phyloP scores from a whole-genome alignment of 495 filamentous ascomycete genomes.

The Aspergillus coremiiformis region DNA sequence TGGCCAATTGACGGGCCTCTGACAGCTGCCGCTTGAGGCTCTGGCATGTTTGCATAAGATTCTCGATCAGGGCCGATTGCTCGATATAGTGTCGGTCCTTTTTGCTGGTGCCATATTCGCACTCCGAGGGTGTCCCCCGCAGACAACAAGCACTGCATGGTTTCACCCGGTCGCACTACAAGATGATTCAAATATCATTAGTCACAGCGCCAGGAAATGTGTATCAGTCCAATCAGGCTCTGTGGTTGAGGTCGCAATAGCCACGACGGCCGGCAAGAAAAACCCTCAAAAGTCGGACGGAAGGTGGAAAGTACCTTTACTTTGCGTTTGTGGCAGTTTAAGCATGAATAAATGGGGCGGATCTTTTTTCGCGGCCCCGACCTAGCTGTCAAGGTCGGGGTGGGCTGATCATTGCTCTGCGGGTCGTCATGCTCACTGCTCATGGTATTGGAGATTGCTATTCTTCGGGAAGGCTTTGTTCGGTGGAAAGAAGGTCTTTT shows the following conservation, averaged over 20 bases:
- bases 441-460: not conserved
- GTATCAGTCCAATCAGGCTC: not conserved
- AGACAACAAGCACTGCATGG: conserved; percentile 25
- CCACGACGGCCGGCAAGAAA: not conserved
- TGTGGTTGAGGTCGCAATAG: not conserved
- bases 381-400: conserved; percentile 4
- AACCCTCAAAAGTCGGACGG: not conserved
- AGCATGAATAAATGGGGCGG: conserved; percentile 24
- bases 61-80: conserved; percentile 22
- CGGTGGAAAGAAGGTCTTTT: not conserved
- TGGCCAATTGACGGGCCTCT: conserved; percentile 13
- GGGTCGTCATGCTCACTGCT: not conserved
- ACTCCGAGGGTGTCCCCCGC: conserved; percentile 23
- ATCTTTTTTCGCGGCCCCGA: conserved; percentile 18
- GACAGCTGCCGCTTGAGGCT: conserved; percentile 15
- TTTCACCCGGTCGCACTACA: conserved; percentile 24
- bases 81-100: conserved; percentile 22
- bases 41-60: conserved; percentile 16
- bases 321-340: conserved; percentile 27
- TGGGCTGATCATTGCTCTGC: conserved; percentile 1
- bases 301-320: conserved; percentile 16
- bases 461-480: not conserved
- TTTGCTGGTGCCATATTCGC: conserved; percentile 25
- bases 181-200: not conserved
- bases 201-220: not conserved